Evolutionary conservation across 2,329 filamentous ascomycete genomes (phyloP).

Genomic region (Macroventuria anomochaeta): DNA sequence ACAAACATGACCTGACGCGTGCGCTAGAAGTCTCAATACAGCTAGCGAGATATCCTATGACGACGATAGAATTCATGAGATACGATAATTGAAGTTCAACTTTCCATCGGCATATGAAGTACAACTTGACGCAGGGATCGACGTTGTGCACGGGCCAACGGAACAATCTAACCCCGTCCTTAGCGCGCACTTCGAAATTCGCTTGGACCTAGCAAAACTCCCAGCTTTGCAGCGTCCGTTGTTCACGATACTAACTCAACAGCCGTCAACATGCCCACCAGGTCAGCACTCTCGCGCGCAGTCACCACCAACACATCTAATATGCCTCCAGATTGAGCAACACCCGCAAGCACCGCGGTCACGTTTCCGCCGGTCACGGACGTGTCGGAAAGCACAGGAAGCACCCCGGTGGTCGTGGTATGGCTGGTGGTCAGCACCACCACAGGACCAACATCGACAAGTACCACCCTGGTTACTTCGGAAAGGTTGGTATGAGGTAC

Average conservation of each 20-base stretch:
- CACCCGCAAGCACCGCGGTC: conserved; percentile 70
- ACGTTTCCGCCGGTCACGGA: conserved; percentile 98
- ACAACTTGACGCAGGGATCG: not conserved
- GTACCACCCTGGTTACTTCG: conserved; percentile 99
- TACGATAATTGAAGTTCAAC: not conserved
- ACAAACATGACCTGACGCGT: too few relatives aligned
- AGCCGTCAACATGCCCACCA: conserved; percentile 44
- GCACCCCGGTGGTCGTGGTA: conserved; percentile 75
- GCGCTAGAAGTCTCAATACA: not conserved
- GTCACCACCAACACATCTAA: conserved; percentile 1
- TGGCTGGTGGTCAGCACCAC: conserved; percentile 99
- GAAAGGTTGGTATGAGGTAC: conserved; percentile 77
- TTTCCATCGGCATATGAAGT: conserved; percentile 1
- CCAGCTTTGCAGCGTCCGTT: conserved; percentile 2
- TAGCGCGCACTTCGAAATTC: conserved; percentile 12
- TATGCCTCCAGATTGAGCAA: conserved; percentile 31
- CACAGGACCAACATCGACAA: conserved; percentile 92
- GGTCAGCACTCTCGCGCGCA: conserved; percentile 19
- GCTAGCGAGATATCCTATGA: conserved; percentile 3
- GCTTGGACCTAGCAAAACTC: conserved; percentile 13
- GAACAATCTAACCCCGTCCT: not conserved
- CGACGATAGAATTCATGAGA: not conserved
- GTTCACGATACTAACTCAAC: conserved; percentile 38
- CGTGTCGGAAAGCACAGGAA: conserved; percentile 99
- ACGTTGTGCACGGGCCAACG: conserved; percentile 6